Percentiles rank a stretch among this genome's conserved stretches.
Conservation (phyloP, 148 eudicot species). For the Camellia granthamiana region DNA sequence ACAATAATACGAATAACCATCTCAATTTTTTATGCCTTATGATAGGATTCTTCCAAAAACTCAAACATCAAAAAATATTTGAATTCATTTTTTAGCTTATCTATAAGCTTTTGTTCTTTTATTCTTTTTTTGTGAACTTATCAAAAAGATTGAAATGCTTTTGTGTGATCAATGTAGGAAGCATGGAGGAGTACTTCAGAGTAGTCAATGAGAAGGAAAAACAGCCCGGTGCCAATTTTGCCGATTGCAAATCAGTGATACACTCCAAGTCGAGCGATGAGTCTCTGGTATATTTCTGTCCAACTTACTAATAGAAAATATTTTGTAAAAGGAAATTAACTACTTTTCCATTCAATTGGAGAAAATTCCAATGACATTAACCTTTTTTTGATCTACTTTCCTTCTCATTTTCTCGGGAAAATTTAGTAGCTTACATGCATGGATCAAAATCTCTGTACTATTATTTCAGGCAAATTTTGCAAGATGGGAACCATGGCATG, state of each 20-base stretch:
- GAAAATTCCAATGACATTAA: background rate
- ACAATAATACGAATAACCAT: background rate
- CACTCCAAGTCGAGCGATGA: slow-evolving; percentile 54
- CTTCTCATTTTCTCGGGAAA: slow-evolving; percentile 6
- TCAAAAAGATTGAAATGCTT: background rate
- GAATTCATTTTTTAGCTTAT: background rate
- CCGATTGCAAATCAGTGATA: slow-evolving; percentile 42
- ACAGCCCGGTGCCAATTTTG: slow-evolving; percentile 19
- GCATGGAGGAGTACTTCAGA: slow-evolving; percentile 54
- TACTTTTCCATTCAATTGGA: background rate
- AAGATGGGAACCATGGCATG: slow-evolving; percentile 82
- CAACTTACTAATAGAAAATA: too few species aligned
- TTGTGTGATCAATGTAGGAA: slow-evolving; percentile 31
- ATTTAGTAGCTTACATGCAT: background rate
- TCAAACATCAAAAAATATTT: background rate
- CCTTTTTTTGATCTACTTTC: background rate
- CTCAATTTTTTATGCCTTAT: background rate
- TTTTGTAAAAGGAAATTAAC: too few species aligned
- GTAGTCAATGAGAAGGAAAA: slow-evolving; percentile 33
- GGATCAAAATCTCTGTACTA: background rate
- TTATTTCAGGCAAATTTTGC: slow-evolving; percentile 55
- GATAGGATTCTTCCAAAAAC: background rate
- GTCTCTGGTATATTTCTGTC: slow-evolving; percentile 40
- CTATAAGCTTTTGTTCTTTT: background rate
- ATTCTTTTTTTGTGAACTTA: too few species aligned